Conservation (phyloP, 1,284 basidiomycete species). For the Irpex lacteus region DNA sequence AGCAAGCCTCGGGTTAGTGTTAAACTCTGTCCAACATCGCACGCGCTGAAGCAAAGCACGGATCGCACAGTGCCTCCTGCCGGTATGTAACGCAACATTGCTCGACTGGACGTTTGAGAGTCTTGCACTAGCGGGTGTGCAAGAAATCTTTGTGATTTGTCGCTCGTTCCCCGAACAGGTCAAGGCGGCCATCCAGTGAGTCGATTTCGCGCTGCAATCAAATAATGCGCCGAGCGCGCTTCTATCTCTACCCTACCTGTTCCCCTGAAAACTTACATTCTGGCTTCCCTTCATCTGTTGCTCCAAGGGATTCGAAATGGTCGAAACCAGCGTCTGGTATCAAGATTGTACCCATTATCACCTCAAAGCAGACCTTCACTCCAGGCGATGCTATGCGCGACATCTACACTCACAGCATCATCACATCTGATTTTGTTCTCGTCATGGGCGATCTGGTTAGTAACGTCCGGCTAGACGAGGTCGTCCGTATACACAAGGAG, state of each 20-base stretch:
- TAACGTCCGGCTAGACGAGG: constrained; percentile 88
- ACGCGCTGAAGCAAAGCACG: not conserved
- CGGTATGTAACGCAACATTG: constrained; percentile 90
- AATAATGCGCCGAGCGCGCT: constrained; percentile 9
- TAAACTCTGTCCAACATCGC: not conserved
- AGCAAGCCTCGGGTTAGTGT: constrained; percentile 74
- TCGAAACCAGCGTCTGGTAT: constrained; percentile 72
- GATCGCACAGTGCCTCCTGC: constrained; percentile 76
- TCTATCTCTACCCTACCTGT: not conserved
- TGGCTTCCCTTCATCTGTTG: constrained; percentile 8
- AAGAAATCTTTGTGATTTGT: constrained; percentile 94
- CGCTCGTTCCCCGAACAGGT: constrained; percentile 85
- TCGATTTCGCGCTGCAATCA: constrained; percentile 12
- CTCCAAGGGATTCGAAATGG: constrained; percentile 73
- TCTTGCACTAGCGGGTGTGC: constrained; percentile 87
- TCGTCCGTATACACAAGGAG: constrained; percentile 88
- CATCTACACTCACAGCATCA: constrained; percentile 90
- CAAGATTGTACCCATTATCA: constrained; percentile 86
- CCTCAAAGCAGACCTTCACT: constrained; percentile 85
- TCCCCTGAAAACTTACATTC: constrained; percentile 1
- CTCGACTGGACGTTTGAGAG: constrained; percentile 97
- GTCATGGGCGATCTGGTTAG: constrained; percentile 94
- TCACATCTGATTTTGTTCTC: constrained; percentile 92
- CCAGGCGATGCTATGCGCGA: constrained; percentile 97
- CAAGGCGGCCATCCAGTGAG: constrained; percentile 77